phyloP scores from a whole-genome alignment of 2,329 filamentous ascomycete species.

The Aspergillus uvarum region DNA sequence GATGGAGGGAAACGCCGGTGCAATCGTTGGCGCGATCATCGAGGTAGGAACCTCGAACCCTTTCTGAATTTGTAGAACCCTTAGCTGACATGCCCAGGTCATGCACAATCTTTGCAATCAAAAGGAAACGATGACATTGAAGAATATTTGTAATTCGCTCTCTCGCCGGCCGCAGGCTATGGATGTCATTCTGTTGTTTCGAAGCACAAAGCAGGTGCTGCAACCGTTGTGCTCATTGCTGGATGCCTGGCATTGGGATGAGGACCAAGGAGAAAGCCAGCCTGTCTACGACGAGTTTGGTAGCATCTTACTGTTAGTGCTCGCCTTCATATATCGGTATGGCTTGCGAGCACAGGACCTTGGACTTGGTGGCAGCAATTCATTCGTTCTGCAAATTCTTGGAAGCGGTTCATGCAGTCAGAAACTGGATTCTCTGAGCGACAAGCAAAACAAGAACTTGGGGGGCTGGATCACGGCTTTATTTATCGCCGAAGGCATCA shows the following conservation, averaged over 20 bases:
- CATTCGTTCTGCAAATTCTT: conserved; percentile 58
- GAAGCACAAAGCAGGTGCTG: conserved; percentile 57
- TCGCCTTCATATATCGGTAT: conserved; percentile 60
- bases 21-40: conserved; percentile 74
- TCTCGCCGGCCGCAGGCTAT: conserved; percentile 56
- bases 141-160: conserved; percentile 59
- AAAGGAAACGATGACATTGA: conserved; percentile 64
- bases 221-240: conserved; percentile 58
- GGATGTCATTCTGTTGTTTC: conserved; percentile 61
- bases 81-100: conserved; percentile 34
- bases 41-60: conserved; percentile 53
- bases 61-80: background rate
- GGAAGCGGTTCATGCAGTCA: conserved; percentile 47
- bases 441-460: conserved; percentile 58
- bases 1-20: conserved; percentile 88
- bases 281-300: conserved; percentile 67
- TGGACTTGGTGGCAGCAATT: conserved; percentile 50
- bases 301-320: conserved; percentile 58
- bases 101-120: conserved; percentile 58
- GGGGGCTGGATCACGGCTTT: conserved; percentile 61
- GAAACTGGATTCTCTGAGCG: conserved; percentile 52
- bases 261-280: conserved; percentile 64
- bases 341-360: conserved; percentile 54
- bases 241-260: conserved; percentile 65
- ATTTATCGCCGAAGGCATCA: conserved; percentile 63